These are phyloP conservation scores for Fusarium sp. DNA, from an alignment of 2,329 filamentous ascomycete species.

Conservation along the genomic window DNA sequence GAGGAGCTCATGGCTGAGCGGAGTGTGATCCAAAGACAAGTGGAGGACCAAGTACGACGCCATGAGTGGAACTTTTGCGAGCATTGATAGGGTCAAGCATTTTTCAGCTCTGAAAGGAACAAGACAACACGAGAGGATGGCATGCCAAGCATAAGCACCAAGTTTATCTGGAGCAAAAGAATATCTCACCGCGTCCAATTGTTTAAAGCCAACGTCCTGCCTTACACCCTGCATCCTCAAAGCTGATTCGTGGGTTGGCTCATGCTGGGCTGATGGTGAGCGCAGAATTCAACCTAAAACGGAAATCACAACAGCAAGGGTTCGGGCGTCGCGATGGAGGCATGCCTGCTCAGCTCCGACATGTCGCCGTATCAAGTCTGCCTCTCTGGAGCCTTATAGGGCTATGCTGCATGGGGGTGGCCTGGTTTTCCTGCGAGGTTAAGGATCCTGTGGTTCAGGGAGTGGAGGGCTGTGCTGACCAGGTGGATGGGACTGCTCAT, in stretches of 20 bases:
- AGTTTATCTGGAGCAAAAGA: background rate
- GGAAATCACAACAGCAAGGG: background rate
- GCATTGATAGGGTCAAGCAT: slow-evolving; percentile 8
- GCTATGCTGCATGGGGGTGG: background rate
- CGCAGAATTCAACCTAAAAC: background rate
- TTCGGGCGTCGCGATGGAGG: background rate
- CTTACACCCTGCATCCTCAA: background rate
- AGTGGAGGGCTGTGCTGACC: background rate
- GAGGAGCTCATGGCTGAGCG: slow-evolving; percentile 27
- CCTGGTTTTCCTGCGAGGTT: background rate
- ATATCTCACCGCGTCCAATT: background rate
- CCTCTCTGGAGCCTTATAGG: background rate
- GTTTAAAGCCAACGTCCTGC: background rate
- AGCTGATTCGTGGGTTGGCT: background rate
- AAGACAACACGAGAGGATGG: background rate
- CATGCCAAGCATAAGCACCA: background rate
- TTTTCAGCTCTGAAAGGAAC: background rate
- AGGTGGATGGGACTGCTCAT: background rate
- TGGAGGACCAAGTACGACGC: background rate
- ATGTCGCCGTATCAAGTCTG: background rate
- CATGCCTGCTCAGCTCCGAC: background rate
- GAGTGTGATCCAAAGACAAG: slow-evolving; percentile 2
- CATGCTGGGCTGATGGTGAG: background rate
- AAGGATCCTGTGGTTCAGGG: background rate
- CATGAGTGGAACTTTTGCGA: slow-evolving; percentile 33